Evolutionary conservation across 192 early-diverging fungal genomes (phyloP), one percentile per base, ranked within the genome.

Genomic region (Fimicolochytrium jonesii): DNA sequence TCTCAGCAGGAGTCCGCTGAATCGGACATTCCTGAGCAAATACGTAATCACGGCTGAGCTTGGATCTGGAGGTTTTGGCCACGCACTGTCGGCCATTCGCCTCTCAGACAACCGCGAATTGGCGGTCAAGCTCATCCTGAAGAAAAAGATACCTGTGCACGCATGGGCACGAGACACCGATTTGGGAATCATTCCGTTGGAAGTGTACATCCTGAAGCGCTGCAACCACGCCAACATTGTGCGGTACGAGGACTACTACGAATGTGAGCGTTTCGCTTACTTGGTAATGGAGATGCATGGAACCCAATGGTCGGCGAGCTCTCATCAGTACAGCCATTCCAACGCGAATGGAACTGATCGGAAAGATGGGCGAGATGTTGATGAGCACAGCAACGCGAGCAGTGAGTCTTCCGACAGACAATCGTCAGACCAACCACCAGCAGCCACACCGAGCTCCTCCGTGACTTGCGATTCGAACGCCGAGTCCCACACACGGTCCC

Each of bases 111-210:
- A 64, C 6, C 56, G 66, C 9, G 86, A 88, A 64, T 80, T 87
- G 9, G 88, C 88, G 1, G 86, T 90, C 55, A 90, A 90, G 68
- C 83, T 90, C 53, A 90, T 90, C 34, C 71, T 83, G 20, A 43
- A 66, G 42, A 56, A 70, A 36, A 56, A 66, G 13, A 64, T 82
- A 2, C 77, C 75, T 31, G 47, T 44, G 2, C 65, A 60, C 9
- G 66, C 57, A 26, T 82, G 74, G 74, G 73, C 61, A 22, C 46
- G 64, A 10, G 80, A 82, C 39, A 72, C 71, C 0, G 64, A 72
- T 23, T 33, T 77, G 10, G 73, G 77, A 36, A 61, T 70, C 53
- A 56, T 79, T 41, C 80, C 80, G 2, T 58, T 70, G 28, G 80
- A 82, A 65, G 71, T 82, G 4, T 79, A 66, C 50, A 59, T 78